phyloP scores from a whole-genome alignment of 345 rosid species.

The Camelina sativa region DNA sequence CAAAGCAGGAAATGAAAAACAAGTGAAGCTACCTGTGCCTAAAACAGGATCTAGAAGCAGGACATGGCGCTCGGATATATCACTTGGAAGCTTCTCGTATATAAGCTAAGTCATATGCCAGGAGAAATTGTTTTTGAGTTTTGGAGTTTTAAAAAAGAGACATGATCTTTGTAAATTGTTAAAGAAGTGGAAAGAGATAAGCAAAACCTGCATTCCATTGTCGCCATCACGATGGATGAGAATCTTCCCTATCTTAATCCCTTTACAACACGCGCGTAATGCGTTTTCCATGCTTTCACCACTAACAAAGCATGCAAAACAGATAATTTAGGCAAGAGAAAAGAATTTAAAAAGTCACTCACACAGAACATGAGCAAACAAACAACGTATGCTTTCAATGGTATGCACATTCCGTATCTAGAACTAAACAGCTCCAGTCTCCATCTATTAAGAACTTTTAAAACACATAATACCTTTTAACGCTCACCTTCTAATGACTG shows the following conservation, averaged over 20 bases:
- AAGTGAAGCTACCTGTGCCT: slow-evolving; percentile 68
- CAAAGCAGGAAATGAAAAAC: not conserved
- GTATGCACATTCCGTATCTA: not conserved
- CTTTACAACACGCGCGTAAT: slow-evolving; percentile 95
- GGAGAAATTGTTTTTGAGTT: not conserved
- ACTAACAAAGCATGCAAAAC: slow-evolving; percentile 48
- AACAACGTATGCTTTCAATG: slow-evolving; percentile 25
- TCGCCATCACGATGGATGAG: slow-evolving; percentile 98
- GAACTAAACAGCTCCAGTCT: not conserved
- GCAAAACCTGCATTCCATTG: slow-evolving; percentile 82
- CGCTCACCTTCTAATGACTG: slow-evolving; percentile 93
- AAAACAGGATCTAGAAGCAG: slow-evolving; percentile 96
- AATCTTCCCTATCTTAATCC: slow-evolving; percentile 97
- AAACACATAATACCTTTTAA: slow-evolving; percentile 45
- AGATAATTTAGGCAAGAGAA: slow-evolving; percentile 32
- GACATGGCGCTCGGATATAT: slow-evolving; percentile 94
- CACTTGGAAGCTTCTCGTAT: slow-evolving; percentile 96
- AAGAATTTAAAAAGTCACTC: slow-evolving; percentile 1
- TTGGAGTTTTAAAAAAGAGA: not conserved
- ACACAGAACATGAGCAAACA: slow-evolving; percentile 19
- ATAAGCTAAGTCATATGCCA: slow-evolving; percentile 59
- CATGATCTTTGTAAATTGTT: slow-evolving; percentile 9
- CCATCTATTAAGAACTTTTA: slow-evolving; percentile 19
- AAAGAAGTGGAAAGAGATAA: not conserved
- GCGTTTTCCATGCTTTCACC: slow-evolving; percentile 99